phyloP scores from a whole-genome alignment of 306 rosid species.

The Erythrophleum fordii region DNA sequence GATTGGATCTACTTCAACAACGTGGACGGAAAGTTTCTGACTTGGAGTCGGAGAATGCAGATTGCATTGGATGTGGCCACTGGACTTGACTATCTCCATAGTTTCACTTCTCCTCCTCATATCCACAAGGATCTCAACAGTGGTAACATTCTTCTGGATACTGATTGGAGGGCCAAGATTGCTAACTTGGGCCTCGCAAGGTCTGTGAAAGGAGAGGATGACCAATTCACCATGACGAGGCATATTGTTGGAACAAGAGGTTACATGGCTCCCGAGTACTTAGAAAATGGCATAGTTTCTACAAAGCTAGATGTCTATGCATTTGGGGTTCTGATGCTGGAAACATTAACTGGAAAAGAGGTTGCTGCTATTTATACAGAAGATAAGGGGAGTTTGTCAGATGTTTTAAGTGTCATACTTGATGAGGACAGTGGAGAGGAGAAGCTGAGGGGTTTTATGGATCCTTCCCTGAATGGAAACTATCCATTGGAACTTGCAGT shows the following conservation, averaged over 20 bases:
- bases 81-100: conserved; percentile 83
- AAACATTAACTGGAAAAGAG: conserved; percentile 77
- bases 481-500: conserved; percentile 70
- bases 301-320: conserved; percentile 83
- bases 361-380: conserved; percentile 48
- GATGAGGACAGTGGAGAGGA: conserved; percentile 45
- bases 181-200: conserved; percentile 66
- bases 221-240: conserved; percentile 63
- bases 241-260: conserved; percentile 93
- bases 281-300: conserved; percentile 82
- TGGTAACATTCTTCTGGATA: conserved; percentile 68
- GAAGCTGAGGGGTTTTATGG: conserved; percentile 60
- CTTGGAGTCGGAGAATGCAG: conserved; percentile 75
- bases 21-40: conserved; percentile 48
- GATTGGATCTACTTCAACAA: conserved; percentile 62
- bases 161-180: conserved; percentile 73
- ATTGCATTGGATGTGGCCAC: conserved; percentile 79
- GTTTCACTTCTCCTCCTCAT: conserved; percentile 69
- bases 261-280: conserved; percentile 91
- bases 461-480: conserved; percentile 52
- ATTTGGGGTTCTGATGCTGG: conserved; percentile 76
- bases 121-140: conserved; percentile 82
- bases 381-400: conserved; percentile 46
- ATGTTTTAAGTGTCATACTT: conserved; percentile 41
- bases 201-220: conserved; percentile 53